Evolutionary conservation across 352 stramenopile genomes (phyloP), one percentile per base, ranked within the genome.

Genomic region (Phytophthora sp.): DNA sequence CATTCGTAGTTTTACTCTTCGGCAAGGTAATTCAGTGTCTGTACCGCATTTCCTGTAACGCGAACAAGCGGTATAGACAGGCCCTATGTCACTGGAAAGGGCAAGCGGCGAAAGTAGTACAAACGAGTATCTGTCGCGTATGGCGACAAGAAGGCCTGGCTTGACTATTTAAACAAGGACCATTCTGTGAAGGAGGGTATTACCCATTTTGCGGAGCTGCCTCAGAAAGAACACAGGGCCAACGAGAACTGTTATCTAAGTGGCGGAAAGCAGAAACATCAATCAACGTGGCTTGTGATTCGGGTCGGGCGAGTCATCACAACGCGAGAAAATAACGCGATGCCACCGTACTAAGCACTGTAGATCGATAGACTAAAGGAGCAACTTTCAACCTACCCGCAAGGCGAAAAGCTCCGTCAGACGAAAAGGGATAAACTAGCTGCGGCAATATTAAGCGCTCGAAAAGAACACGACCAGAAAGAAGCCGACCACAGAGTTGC

Each of bases 141-240:
- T 20, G 27, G 54, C 4, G 39, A 62, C 29, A 62, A 53, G 20
- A 62, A 53, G n/a, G 21, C 6, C 18, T 53, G 27, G 12, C 16
- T 53, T 9, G 54, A 62, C 41, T 62, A 62, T 3, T 4, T 62
- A 4, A n/a, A 61, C 26, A 35, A 44, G 12, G 39, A 39, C 0
- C 31, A 52, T 18, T 30, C 53, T 13, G 39, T 62, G 12, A 62
- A 53, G 16, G n/a, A 62, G n/a, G 41, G n/a, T 13, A 52, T 61
- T 9, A 27, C 7, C 12, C 27, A 51, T 61, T 61, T 9, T 52
- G 39, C 16, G 38, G 27, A 11, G 18, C 11, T 61, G 8, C 20
- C 53, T 6, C 12, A 27, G n/a, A 61, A 51, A 26, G 27, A 61
- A 16, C 39, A 61, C 26, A 9, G 38, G 2, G 36, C 39, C 3